A percentile compares a stretch with the other conserved stretches of the same genome.
These are phyloP conservation scores for Xylaria sp. DNA, from an alignment of 2,329 filamentous ascomycete genomes.

Conservation along the genomic window DNA sequence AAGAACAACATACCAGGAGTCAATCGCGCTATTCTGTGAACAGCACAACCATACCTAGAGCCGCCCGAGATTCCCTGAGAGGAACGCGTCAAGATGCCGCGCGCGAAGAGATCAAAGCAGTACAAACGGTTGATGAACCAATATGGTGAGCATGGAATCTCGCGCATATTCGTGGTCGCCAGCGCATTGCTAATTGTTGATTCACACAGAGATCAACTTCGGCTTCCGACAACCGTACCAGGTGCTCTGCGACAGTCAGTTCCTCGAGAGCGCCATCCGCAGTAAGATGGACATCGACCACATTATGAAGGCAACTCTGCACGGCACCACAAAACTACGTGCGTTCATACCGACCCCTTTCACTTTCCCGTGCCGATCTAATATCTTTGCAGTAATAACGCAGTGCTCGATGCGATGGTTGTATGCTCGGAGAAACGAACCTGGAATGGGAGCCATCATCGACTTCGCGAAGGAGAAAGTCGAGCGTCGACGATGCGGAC, in stretches of 20 bases:
- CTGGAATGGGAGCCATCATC: conserved; percentile 56
- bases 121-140: conserved; percentile 92
- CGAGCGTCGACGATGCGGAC: conserved; percentile 72
- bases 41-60: neutral
- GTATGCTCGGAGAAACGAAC: conserved; percentile 56
- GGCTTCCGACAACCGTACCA: conserved; percentile 94
- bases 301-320: conserved; percentile 73
- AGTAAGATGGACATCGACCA: conserved; percentile 87
- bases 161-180: neutral
- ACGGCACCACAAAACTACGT: conserved; percentile 45
- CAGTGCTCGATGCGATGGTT: conserved; percentile 77
- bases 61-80: neutral
- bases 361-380: conserved; percentile 62
- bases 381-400: conserved; percentile 57
- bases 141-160: conserved; percentile 45
- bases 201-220: conserved; percentile 57
- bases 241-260: conserved; percentile 79
- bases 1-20: neutral
- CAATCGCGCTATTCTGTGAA: neutral
- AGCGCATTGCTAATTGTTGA: neutral
- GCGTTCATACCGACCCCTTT: conserved; percentile 34
- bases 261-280: conserved; percentile 72
- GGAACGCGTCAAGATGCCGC: conserved; percentile 26
- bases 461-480: conserved; percentile 63
- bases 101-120: conserved; percentile 63